Evolutionary conservation across 139 green algal genomes (phyloP).

Genomic region (Haematococcus lacustris): DNA sequence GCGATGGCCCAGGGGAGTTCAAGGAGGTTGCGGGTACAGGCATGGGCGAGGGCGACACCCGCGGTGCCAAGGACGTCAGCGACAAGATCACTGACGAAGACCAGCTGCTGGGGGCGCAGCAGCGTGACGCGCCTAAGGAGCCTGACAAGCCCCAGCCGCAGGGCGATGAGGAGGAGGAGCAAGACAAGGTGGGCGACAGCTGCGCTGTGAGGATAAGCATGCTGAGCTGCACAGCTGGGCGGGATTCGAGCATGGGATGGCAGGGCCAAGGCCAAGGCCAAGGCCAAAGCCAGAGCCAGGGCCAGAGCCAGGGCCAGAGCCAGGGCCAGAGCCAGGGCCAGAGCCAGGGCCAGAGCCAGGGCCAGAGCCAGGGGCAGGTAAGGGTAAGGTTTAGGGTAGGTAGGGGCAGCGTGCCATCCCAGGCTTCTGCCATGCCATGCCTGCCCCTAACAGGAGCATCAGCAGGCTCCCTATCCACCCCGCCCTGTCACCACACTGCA

Average conservation of each 20-base stretch:
- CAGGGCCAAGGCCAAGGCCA: not conserved
- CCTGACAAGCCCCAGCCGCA: constrained; percentile 29
- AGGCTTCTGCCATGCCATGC: too few relatives aligned
- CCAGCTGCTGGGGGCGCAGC: constrained; percentile 83
- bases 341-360: not conserved
- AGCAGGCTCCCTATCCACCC: too few relatives aligned
- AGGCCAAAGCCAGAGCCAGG: too few relatives aligned
- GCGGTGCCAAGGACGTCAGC: constrained; percentile 76
- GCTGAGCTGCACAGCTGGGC: not conserved
- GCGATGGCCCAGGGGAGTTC: constrained; percentile 41
- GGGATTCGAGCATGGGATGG: not conserved
- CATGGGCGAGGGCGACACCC: constrained; percentile 75
- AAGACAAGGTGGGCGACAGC: constrained; percentile 23
- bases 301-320: not conserved
- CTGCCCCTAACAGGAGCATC: too few relatives aligned
- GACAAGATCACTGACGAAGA: constrained; percentile 92
- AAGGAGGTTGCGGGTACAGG: constrained; percentile 71
- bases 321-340: not conserved
- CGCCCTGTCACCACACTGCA: not conserved
- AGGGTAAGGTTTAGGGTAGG: too few relatives aligned
- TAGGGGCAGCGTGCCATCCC: too few relatives aligned
- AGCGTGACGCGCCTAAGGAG: constrained; percentile 48
- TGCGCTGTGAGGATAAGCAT: not conserved
- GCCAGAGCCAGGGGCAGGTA: too few relatives aligned
- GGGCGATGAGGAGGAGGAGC: constrained; percentile 30